Percentiles rank a stretch among this genome's conserved stretches.
Evolutionary conservation across 345 rosid genomes (phyloP).

Genomic region (Brassica napus): DNA sequence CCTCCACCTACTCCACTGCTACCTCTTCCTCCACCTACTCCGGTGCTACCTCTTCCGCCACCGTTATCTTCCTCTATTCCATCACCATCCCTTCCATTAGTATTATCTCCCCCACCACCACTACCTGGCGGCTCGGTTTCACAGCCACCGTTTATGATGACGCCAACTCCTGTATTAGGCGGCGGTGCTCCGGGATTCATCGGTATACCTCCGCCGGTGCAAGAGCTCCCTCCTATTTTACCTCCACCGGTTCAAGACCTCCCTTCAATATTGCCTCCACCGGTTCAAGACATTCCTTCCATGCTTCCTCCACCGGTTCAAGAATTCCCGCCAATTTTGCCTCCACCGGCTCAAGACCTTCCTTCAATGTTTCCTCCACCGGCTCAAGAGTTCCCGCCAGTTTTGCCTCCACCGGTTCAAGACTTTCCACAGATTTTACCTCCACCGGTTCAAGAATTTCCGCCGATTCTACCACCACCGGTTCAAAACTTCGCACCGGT

Average conservation of each 20-base stretch:
- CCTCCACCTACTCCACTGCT: constrained; percentile 33
- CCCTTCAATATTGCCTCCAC: constrained; percentile 1
- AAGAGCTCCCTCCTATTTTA: not conserved
- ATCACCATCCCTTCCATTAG: constrained; percentile 30
- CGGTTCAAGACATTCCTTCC: not conserved
- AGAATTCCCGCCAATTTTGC: not conserved
- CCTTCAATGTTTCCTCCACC: not conserved
- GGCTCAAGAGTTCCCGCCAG: not conserved
- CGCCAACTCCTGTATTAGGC: not conserved
- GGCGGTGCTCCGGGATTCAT: not conserved
- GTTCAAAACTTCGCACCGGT: constrained; percentile 11
- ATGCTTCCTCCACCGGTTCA: constrained; percentile 3
- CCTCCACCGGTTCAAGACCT: constrained; percentile 5
- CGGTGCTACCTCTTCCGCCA: constrained; percentile 25
- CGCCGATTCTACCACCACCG: not conserved
- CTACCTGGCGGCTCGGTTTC: constrained; percentile 11
- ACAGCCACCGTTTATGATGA: constrained; percentile 24
- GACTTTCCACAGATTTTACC: not conserved
- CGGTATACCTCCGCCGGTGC: not conserved
- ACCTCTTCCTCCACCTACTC: constrained; percentile 30
- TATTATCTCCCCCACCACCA: constrained; percentile 36
- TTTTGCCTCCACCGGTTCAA: not conserved
- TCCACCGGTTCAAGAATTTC: constrained; percentile 12
- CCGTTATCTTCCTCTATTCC: constrained; percentile 37
- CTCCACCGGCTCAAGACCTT: not conserved